Evolutionary conservation across 768 basidiomycete species (phyloP).

Genomic region (Paxillus rubicundulus): DNA sequence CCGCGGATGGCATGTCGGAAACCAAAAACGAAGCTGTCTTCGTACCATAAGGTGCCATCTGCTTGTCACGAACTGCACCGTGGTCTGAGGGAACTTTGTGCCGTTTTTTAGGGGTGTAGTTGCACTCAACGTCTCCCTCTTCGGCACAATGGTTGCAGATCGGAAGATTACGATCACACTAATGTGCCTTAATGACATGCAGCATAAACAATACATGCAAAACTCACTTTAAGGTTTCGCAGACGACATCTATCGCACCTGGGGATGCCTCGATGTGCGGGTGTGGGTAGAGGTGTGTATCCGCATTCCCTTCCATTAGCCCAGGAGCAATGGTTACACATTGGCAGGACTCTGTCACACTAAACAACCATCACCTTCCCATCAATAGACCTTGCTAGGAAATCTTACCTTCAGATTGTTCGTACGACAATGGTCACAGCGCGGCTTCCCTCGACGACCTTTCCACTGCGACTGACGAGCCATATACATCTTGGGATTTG

Average conservation of each 20-base stretch:
- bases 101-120: slow-evolving; percentile 72
- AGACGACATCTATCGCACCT: slow-evolving; percentile 69
- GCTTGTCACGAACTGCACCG: slow-evolving; percentile 34
- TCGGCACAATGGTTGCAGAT: slow-evolving; percentile 64
- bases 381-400: background rate
- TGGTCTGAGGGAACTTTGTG: slow-evolving; percentile 51
- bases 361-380: slow-evolving; percentile 26
- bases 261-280: slow-evolving; percentile 72
- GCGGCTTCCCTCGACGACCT: slow-evolving; percentile 69
- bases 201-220: background rate
- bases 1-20: slow-evolving; percentile 37
- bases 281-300: slow-evolving; percentile 72
- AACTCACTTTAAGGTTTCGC: slow-evolving; percentile 61
- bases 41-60: slow-evolving; percentile 39
- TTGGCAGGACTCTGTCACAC: slow-evolving; percentile 71
- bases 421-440: slow-evolving; percentile 69
- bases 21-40: slow-evolving; percentile 50
- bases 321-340: slow-evolving; percentile 72
- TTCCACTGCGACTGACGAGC: slow-evolving; percentile 73
- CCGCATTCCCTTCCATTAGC: slow-evolving; percentile 61
- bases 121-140: slow-evolving; percentile 56
- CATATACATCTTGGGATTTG: slow-evolving; percentile 65
- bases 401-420: slow-evolving; percentile 67
- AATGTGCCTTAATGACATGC: slow-evolving; percentile 2
- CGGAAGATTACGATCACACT: slow-evolving; percentile 74